Evolutionary conservation across 176 grass and related monocot species (phyloP), one percentile per base, ranked within the genome.

Genomic region (Rhipidocladum racemiflorum): DNA sequence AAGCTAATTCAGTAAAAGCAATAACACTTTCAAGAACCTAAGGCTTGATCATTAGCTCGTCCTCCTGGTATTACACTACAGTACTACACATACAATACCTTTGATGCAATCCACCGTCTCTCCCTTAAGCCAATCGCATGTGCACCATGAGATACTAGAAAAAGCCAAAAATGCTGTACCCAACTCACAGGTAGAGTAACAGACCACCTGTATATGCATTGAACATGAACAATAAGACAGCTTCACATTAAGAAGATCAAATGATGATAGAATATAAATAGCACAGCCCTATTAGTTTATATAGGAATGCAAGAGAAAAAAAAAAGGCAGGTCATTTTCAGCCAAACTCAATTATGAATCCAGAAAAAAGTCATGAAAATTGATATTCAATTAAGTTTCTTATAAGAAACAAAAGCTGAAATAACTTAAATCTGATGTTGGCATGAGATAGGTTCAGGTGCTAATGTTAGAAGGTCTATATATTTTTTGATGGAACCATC

Each of bases 101-200:
- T 94, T 82, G 84, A 76, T 68, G 92, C 86, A 74, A 97, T 73
- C 95, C 95, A 94, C 25, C 84, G 78, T 82, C 83, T 89, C 80
- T 97, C 92, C 84, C 92, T 94, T 88, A 94, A 81, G 65, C 95
- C 95, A 85, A 97, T 88, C 18, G 57, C 88, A 64, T 72, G 81
- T 40, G 84, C 90, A 59, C 92, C 95, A 76, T 80, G 62, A 61
- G 90, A 88, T 61, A 97, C 78, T 69, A 97, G 82, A 84, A 63
- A 84, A n/a, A 79, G 70, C 95, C 95, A 97, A 66, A 97, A 97
- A 68, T 81, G 83, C 70, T 94, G 94, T 44, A 91, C 78, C 92
- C 90, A 97, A 80, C 88, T 88, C 84, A 93, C 68, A 61, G 95
- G 95, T 70, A 98, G 75, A 84, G 95, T 93, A 64, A 98, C 81